phyloP scores from a whole-genome alignment of 202 grass and related monocot species.

The Saccharum hybrid region DNA sequence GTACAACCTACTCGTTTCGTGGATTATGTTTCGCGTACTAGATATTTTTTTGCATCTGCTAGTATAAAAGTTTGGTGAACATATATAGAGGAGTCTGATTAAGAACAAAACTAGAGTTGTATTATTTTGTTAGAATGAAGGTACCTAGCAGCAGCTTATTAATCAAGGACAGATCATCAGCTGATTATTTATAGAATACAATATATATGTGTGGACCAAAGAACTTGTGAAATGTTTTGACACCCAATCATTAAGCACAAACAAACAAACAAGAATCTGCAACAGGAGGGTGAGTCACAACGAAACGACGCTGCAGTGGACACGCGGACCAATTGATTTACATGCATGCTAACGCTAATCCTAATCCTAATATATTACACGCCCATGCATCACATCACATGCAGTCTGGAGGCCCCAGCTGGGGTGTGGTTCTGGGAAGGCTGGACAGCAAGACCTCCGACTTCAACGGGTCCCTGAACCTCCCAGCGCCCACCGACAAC shows the following conservation, averaged over 20 bases:
- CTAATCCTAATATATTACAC: too few species aligned
- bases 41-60: too few species aligned
- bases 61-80: too few species aligned
- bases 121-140: too few species aligned
- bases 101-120: too few species aligned
- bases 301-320: not conserved
- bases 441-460: conserved; percentile 57
- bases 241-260: not conserved
- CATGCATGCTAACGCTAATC: too few species aligned
- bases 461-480: conserved; percentile 40
- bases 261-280: not conserved
- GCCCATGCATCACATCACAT: not conserved
- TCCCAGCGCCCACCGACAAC: conserved; percentile 49
- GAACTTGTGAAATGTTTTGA: not conserved
- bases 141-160: too few species aligned
- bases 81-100: too few species aligned
- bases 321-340: not conserved
- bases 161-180: too few species aligned
- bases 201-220: too few species aligned
- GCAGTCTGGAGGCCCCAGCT: conserved; percentile 51
- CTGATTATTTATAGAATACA: not conserved
- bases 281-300: too few species aligned
- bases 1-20: not conserved
- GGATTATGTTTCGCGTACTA: too few species aligned
- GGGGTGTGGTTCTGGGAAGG: conserved; percentile 57